Conservation (phyloP, 139 green algal genomes). For the Auxenochlorella pyrenoidosa region DNA sequence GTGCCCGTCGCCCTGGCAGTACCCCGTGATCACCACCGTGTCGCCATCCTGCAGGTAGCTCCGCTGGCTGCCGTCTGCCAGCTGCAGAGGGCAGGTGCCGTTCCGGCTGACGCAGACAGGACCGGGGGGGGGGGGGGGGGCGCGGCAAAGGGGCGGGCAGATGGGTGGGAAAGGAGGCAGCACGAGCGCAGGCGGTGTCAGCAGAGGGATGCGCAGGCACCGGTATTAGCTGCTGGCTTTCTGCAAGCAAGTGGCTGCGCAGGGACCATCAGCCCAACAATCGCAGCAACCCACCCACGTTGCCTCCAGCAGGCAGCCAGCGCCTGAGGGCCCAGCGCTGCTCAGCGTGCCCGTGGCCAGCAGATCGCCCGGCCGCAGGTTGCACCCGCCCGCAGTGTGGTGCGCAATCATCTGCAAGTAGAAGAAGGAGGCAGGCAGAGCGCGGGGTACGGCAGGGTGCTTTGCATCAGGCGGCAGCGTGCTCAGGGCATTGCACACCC, state of each 20-base stretch:
- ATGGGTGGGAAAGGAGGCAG: not conserved
- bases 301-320: slow-evolving; percentile 78
- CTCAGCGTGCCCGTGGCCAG: slow-evolving; percentile 92
- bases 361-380: slow-evolving; percentile 86
- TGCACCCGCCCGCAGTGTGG: slow-evolving; percentile 92
- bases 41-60: slow-evolving; percentile 87
- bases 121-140: not conserved
- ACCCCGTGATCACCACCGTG: slow-evolving; percentile 66
- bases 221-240: no score
- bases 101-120: slow-evolving; percentile 27
- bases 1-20: slow-evolving; percentile 59
- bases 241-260: no score
- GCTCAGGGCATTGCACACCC: not conserved
- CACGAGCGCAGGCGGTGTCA: not conserved
- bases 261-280: not conserved
- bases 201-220: no score
- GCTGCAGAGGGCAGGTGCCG: slow-evolving; percentile 54
- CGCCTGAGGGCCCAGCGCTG: slow-evolving; percentile 38
- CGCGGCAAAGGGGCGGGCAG: no score
- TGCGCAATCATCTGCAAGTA: slow-evolving; percentile 96
- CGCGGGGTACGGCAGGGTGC: no score
- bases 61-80: slow-evolving; percentile 50
- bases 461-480: no score
- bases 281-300: slow-evolving; percentile 34
- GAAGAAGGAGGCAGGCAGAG: not conserved